Conservation (phyloP, 371 early-diverging fungal species). For the Mucor ambiguus region DNA sequence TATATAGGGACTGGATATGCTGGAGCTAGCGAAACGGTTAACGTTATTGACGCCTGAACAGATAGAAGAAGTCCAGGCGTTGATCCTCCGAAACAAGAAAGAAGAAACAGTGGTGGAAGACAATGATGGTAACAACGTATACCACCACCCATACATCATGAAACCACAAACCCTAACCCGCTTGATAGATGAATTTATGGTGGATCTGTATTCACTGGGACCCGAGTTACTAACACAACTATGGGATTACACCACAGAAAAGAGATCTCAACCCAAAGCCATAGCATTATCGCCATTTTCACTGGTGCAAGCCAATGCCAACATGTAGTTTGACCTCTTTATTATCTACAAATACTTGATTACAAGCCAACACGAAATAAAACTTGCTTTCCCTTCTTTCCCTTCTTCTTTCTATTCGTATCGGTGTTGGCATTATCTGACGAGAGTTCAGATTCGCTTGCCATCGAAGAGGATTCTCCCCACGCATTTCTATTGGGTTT, state of each 20-base stretch:
- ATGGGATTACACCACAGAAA: constrained; percentile 41
- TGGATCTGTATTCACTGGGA: constrained; percentile 51
- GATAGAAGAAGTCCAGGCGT: constrained; percentile 29
- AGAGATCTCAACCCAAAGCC: background rate
- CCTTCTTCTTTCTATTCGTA: constrained; percentile 40
- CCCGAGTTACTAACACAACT: constrained; percentile 34
- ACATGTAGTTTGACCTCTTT: constrained; percentile 1
- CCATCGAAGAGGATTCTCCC: constrained; percentile 10
- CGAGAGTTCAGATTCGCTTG: constrained; percentile 12
- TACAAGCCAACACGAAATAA: constrained; percentile 62
- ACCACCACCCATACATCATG: background rate
- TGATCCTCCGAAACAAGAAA: constrained; percentile 31
- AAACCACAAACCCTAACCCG: background rate
- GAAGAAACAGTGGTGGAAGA: constrained; percentile 29
- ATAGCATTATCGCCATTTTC: constrained; percentile 24
- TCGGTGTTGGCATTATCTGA: background rate
- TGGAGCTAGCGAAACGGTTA: constrained; percentile 40
- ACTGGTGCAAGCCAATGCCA: constrained; percentile 25
- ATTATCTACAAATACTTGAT: background rate
- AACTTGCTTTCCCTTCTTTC: constrained; percentile 61
- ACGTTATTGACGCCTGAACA: constrained; percentile 29
- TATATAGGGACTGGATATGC: constrained; percentile 39
- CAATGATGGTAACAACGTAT: constrained; percentile 41
- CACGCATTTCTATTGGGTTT: constrained; percentile 15
- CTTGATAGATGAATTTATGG: constrained; percentile 36